Evolutionary conservation across 495 filamentous ascomycete genomes (phyloP).

Genomic region (Xylaria flabelliformis): DNA sequence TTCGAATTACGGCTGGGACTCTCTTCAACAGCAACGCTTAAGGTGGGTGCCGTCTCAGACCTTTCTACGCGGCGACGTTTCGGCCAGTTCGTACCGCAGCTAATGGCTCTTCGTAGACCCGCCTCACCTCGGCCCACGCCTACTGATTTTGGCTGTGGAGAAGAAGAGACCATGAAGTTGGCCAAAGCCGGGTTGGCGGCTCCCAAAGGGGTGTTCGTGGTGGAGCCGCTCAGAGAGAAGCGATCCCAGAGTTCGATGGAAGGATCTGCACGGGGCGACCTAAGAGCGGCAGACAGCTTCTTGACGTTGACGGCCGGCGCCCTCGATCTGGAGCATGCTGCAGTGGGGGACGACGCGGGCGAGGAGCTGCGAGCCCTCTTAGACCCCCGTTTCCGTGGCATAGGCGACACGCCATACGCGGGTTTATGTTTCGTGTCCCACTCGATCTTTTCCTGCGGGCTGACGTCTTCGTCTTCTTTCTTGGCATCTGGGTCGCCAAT

Average conservation of each 20-base stretch:
- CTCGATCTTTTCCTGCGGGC: conserved; percentile 50
- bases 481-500: conserved; percentile 69
- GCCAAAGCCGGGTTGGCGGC: conserved; percentile 59
- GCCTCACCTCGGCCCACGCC: conserved; percentile 55
- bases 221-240: conserved; percentile 57
- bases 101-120: conserved; percentile 69
- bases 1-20: conserved; percentile 52
- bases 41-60: conserved; percentile 33
- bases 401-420: conserved; percentile 52
- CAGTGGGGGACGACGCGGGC: conserved; percentile 70
- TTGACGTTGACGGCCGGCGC: conserved; percentile 52
- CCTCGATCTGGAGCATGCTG: conserved; percentile 34
- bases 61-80: conserved; percentile 60
- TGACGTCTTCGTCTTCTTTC: conserved; percentile 49
- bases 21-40: conserved; percentile 25
- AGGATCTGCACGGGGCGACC: conserved; percentile 82
- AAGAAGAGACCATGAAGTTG: conserved; percentile 71
- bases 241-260: conserved; percentile 87
- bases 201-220: conserved; percentile 43
- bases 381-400: conserved; percentile 57
- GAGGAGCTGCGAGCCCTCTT: conserved; percentile 86
- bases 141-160: conserved; percentile 63
- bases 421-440: conserved; percentile 48
- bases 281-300: conserved; percentile 62
- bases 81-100: conserved; percentile 74